Evolutionary conservation across 257 asterid genomes (phyloP), one percentile per base, ranked within the genome.

Genomic region (Nicotiana attenuata): DNA sequence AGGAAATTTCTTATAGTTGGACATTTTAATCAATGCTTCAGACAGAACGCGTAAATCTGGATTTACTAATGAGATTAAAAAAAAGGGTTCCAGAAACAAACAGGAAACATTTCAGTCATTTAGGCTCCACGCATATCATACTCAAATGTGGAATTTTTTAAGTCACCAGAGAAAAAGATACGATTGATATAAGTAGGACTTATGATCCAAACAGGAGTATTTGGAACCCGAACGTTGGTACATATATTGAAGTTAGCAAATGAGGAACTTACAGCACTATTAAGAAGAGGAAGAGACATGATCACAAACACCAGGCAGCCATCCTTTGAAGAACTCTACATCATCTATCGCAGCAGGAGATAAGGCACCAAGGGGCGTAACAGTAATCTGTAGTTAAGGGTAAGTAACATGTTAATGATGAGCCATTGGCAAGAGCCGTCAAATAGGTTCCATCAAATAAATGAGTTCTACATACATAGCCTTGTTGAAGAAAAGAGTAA

Each of bases 341-440:
- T 88, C 87, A 80, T 90, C 95, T 17, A 69, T 50, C 8, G 91
- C 94, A 29, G 98, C 91, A 80, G 87, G 90, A 60, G 93, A 91
- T 84, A 90, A 86, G 77, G 96, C 97, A 24, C 93, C 92, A 24
- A 93, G 89, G 86, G 99, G 98, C 64, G 90, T 91, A 76, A 92
- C 92, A 56, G 93, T 87, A 69, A 93, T 95, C 99, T 95, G 92
- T 84, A 90, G 83, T 76, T 67, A 55, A 81, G 78, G 55, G 24
- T 28, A 33, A 82, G 68, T 41, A 5, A 24, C 73, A 73, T 80
- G 59, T 82, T 80, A 56, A 29, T 24, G 38, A 35, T 78, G 61
- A 47, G 61, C 19, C 61, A 73, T 24, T 47, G 50, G 24, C 5
- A 5, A 60, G 24, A 22, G 22, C 57, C 69, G 9, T 6, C 69